phyloP scores from a whole-genome alignment of 768 basidiomycete genomes.

The Xerocomellus dryophilus region DNA sequence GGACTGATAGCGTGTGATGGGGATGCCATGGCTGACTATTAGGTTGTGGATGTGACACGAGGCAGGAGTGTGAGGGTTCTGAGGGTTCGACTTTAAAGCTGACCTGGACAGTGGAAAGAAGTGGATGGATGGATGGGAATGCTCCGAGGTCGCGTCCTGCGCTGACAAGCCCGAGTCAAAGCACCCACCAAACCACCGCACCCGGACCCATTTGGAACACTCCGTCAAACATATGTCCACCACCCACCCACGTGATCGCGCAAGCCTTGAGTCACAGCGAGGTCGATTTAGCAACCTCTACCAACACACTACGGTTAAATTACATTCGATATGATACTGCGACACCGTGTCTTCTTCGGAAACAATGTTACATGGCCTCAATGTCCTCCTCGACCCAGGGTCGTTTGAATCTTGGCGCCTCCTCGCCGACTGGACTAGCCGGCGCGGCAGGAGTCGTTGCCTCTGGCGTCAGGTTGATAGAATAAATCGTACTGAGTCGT shows the following conservation, averaged over 20 bases:
- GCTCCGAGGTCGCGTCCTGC: slow-evolving; percentile 35
- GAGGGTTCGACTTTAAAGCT: slow-evolving; percentile 8
- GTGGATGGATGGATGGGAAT: slow-evolving; percentile 11
- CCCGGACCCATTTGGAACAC: slow-evolving; percentile 32
- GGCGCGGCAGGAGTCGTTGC: neutral
- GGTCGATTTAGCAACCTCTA: slow-evolving; percentile 1
- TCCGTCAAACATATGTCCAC: slow-evolving; percentile 4
- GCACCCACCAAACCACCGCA: slow-evolving; percentile 12
- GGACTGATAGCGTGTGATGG: slow-evolving; percentile 20
- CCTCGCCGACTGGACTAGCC: neutral
- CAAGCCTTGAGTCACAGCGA: neutral
- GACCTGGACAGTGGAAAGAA: slow-evolving; percentile 10
- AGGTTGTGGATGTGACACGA: neutral
- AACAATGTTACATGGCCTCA: neutral
- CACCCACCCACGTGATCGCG: slow-evolving; percentile 24
- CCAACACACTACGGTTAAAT: neutral
- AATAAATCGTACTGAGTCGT: slow-evolving; percentile 1
- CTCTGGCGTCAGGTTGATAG: neutral
- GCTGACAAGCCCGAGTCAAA: slow-evolving; percentile 31
- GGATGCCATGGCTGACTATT: slow-evolving; percentile 21
- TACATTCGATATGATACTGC: neutral
- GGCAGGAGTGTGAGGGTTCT: neutral
- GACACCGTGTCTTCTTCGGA: neutral
- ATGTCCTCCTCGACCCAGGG: neutral
- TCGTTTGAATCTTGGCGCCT: neutral